Evolutionary conservation across 2,329 filamentous ascomycete genomes (phyloP).

Genomic region (Albifimbria verrucaria): DNA sequence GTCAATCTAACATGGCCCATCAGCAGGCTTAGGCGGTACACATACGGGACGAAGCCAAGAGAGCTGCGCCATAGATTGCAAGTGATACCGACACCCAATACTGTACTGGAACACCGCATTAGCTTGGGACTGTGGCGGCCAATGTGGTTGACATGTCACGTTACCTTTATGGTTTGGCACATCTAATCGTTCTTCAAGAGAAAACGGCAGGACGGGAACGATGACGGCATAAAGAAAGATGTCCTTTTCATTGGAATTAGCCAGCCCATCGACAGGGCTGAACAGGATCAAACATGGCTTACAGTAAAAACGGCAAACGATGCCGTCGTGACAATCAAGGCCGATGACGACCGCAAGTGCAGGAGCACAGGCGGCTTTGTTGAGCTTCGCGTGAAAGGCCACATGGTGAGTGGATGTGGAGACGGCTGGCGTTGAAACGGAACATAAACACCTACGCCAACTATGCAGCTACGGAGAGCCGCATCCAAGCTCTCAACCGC

Average conservation of each 20-base stretch:
- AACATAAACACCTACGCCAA: neutral
- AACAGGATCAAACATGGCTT: conserved; percentile 4
- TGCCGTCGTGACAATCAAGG: conserved; percentile 27
- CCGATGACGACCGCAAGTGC: conserved; percentile 26
- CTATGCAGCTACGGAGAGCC: neutral
- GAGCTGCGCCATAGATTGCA: conserved; percentile 27
- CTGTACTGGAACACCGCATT: conserved; percentile 20
- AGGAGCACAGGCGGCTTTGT: conserved; percentile 23
- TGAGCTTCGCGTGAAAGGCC: neutral
- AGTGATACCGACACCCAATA: conserved; percentile 33
- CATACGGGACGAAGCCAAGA: conserved; percentile 28
- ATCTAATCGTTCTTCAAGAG: conserved; percentile 21
- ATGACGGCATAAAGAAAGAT: conserved; percentile 32
- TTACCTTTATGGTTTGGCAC: conserved; percentile 13
- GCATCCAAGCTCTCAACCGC: no score
- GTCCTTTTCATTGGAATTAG: conserved; percentile 18
- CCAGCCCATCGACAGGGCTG: neutral
- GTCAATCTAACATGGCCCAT: conserved; percentile 1
- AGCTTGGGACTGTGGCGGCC: no score
- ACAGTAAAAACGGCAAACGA: conserved; percentile 33
- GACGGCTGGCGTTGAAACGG: neutral
- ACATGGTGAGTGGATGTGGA: neutral
- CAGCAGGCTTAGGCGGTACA: neutral
- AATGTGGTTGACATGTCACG: no score
- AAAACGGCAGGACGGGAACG: conserved; percentile 30